Evolutionary conservation across 768 basidiomycete genomes (phyloP).

Genomic region (Russula abietina): DNA sequence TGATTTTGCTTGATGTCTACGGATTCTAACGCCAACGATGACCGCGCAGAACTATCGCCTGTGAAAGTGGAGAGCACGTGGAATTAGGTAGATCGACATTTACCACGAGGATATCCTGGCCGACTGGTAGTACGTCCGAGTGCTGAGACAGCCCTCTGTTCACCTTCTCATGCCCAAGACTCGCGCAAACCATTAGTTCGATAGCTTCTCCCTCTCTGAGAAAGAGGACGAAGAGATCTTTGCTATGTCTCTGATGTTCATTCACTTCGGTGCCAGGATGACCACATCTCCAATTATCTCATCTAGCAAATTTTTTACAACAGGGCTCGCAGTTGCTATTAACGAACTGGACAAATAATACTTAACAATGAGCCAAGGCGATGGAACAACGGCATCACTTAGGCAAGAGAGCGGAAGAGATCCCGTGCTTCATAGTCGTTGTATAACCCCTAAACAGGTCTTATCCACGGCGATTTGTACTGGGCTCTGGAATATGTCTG

Average conservation of each 20-base stretch:
- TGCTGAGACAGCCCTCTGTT: background rate
- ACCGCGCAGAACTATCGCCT: conserved; percentile 45
- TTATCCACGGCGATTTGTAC: no score
- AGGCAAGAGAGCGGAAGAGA: no score
- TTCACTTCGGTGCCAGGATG: no score
- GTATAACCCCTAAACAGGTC: no score
- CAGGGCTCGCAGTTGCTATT: conserved; percentile 55
- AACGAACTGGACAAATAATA: conserved; percentile 19
- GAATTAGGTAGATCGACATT: conserved; percentile 46
- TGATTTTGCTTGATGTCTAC: background rate
- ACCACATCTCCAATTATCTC: conserved; percentile 71
- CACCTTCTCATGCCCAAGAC: background rate
- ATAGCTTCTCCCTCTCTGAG: conserved; percentile 48
- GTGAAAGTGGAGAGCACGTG: conserved; percentile 77
- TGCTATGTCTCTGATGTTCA: conserved; percentile 76
- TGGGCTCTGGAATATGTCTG: no score
- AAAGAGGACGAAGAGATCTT: conserved; percentile 82
- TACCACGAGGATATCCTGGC: conserved; percentile 38
- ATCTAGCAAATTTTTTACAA: conserved; percentile 61
- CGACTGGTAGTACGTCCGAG: conserved; percentile 54
- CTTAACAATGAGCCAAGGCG: no score
- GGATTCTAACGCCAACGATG: conserved; percentile 5
- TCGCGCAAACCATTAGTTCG: conserved; percentile 40
- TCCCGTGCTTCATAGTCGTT: no score
- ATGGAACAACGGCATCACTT: no score